Evolutionary conservation across 768 basidiomycete species (phyloP).

Genomic region (Pisolithus orientalis): DNA sequence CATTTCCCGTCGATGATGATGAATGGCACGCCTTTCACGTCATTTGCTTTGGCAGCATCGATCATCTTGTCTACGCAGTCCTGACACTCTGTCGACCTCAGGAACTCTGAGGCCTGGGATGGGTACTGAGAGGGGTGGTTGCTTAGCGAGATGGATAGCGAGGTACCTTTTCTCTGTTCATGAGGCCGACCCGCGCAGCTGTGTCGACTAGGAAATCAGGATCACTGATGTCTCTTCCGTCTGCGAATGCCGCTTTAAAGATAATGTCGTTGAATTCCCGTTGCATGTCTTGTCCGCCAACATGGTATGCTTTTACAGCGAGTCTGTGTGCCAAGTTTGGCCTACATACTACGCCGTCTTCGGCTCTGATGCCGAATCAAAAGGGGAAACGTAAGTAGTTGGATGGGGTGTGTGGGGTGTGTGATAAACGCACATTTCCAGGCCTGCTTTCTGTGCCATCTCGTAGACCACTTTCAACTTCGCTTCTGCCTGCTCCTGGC

Average conservation of each 20-base stretch:
- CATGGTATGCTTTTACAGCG: constrained; percentile 36
- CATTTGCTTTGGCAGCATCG: constrained; percentile 33
- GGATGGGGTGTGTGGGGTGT: background rate
- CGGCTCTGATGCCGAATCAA: constrained; percentile 20
- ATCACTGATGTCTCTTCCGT: constrained; percentile 34
- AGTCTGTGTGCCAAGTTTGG: constrained; percentile 41
- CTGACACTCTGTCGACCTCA: constrained; percentile 33
- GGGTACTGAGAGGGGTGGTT: background rate
- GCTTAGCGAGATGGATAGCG: background rate
- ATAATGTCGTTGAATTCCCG: constrained; percentile 29
- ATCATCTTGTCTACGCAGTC: constrained; percentile 37
- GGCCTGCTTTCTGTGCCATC: constrained; percentile 24
- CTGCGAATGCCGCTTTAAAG: constrained; percentile 36
- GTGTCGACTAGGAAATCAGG: constrained; percentile 28
- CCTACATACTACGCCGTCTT: constrained; percentile 33
- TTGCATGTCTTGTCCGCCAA: constrained; percentile 37
- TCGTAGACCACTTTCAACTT: constrained; percentile 22
- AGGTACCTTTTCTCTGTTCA: constrained; percentile 33
- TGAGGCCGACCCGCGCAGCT: constrained; percentile 36
- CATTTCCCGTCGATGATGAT: constrained; percentile 41
- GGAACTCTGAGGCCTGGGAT: constrained; percentile 34
- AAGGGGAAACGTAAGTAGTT: background rate
- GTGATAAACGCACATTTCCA: constrained; percentile 17
- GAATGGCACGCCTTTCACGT: constrained; percentile 48
- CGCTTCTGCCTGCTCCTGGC: constrained; percentile 18